A percentile compares a stretch with the other conserved stretches of the same genome.
These are phyloP conservation scores for Eucommia ulmoides DNA, from an alignment of 257 asterid species.

Conservation along the genomic window DNA sequence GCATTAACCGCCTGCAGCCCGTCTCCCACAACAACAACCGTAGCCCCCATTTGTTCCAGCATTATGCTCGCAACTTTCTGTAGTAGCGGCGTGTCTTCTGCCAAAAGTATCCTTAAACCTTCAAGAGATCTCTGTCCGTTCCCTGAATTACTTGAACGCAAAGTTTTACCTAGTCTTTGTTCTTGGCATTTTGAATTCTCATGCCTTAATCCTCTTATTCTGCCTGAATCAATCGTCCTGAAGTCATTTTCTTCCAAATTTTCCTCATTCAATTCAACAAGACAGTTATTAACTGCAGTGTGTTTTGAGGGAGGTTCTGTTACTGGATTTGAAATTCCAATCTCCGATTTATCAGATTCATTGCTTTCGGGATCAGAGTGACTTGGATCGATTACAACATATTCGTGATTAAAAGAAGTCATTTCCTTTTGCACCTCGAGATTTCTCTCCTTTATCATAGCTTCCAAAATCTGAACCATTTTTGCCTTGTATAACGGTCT, in stretches of 20 bases:
- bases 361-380: conserved; percentile 38
- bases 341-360: conserved; percentile 50
- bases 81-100: conserved; percentile 80
- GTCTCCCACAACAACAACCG: conserved; percentile 74
- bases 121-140: conserved; percentile 36
- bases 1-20: conserved; percentile 75
- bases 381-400: conserved; percentile 44
- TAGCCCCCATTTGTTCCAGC: conserved; percentile 85
- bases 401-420: conserved; percentile 26
- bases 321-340: conserved; percentile 15
- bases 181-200: conserved; percentile 5
- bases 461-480: conserved; percentile 56
- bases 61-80: conserved; percentile 90
- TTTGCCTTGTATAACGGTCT: conserved; percentile 71
- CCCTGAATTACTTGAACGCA: conserved; percentile 12
- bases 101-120: conserved; percentile 66
- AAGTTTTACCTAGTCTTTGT: too few species aligned
- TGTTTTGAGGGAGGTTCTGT: conserved; percentile 11
- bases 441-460: conserved; percentile 28
- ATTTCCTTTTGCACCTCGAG: conserved; percentile 17
- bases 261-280: conserved; percentile 15
- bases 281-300: conserved; percentile 7
- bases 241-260: conserved; percentile 18
- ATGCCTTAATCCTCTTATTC: conserved; percentile 1
- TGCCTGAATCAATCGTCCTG: conserved; percentile 9